phyloP scores from a whole-genome alignment of 192 early-diverging fungal species.

The Dispira simplex region DNA sequence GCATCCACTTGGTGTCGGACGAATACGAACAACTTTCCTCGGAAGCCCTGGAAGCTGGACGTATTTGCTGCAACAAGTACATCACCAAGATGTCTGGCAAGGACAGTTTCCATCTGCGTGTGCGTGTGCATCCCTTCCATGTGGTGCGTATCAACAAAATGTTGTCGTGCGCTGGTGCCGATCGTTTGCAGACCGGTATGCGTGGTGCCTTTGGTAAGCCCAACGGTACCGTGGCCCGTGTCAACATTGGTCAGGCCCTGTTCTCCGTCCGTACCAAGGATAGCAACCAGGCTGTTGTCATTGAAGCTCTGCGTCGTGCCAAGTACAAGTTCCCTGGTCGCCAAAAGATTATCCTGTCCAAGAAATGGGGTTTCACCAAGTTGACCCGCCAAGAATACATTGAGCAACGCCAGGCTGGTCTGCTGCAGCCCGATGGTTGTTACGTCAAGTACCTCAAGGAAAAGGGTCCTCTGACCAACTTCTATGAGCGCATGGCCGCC shows the following conservation, averaged over 20 bases:
- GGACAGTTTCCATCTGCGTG: slow-evolving; percentile 98
- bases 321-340: slow-evolving; percentile 99
- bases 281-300: slow-evolving; percentile 78
- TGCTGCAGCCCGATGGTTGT: slow-evolving; percentile 81
- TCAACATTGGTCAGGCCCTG: slow-evolving; percentile 96
- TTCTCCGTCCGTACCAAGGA: slow-evolving; percentile 95
- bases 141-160: slow-evolving; percentile 99
- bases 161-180: slow-evolving; percentile 98
- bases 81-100: slow-evolving; percentile 93
- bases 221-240: slow-evolving; percentile 85
- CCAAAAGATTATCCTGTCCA: slow-evolving; percentile 97
- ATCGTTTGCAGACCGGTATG: slow-evolving; percentile 98
- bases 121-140: slow-evolving; percentile 98
- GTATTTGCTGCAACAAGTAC: slow-evolving; percentile 98
- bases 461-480: slow-evolving; percentile 56
- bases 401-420: slow-evolving; percentile 51
- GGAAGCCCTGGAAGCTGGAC: slow-evolving; percentile 96
- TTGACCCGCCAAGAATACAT: slow-evolving; percentile 82
- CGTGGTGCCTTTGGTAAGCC: slow-evolving; percentile 99
- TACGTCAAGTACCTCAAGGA: slow-evolving; percentile 88
- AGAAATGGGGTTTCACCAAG: slow-evolving; percentile 99
- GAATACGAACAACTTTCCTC: slow-evolving; percentile 98
- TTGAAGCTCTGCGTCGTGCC: slow-evolving; percentile 82
- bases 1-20: slow-evolving; percentile 90
- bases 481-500: slow-evolving; percentile 24